Evolutionary conservation across 805 yeast species (phyloP).

Genomic region (Cyberlindnera japonica): DNA sequence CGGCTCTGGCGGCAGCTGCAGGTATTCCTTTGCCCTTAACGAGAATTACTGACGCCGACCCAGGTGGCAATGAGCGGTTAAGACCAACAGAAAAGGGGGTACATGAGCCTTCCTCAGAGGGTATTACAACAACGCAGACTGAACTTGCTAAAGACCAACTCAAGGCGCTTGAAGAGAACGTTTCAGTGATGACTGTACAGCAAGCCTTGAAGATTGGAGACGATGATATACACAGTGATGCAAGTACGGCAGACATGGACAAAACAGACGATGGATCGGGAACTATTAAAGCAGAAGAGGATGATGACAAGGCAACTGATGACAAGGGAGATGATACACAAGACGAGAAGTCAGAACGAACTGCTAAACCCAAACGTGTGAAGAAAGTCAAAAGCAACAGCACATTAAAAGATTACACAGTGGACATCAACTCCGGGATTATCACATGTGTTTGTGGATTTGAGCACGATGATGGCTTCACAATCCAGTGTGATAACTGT

Average conservation of each 20-base stretch:
- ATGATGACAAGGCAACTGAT: constrained; percentile 7
- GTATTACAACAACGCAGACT: constrained; percentile 5
- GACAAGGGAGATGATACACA: constrained; percentile 4
- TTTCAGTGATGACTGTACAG: constrained; percentile 4
- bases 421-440: constrained; percentile 76
- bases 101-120: constrained; percentile 6
- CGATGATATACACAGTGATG: constrained; percentile 8
- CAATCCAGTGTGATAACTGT: constrained; percentile 91
- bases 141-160: constrained; percentile 10
- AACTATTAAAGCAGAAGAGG: constrained; percentile 4
- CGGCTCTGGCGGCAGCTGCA: constrained; percentile 80
- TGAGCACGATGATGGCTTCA: constrained; percentile 88
- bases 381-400: constrained; percentile 12
- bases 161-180: constrained; percentile 10
- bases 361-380: neutral
- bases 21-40: constrained; percentile 62
- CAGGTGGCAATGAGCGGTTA: constrained; percentile 15
- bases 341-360: constrained; percentile 5
- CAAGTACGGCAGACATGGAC: constrained; percentile 10
- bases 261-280: constrained; percentile 2
- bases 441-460: constrained; percentile 88
- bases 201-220: neutral
- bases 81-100: constrained; percentile 7
- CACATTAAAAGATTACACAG: constrained; percentile 41
- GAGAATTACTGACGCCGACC: constrained; percentile 6